Evolutionary conservation across 108 stramenopile species (phyloP).

Genomic region (Cyclostephanos tholiformis): DNA sequence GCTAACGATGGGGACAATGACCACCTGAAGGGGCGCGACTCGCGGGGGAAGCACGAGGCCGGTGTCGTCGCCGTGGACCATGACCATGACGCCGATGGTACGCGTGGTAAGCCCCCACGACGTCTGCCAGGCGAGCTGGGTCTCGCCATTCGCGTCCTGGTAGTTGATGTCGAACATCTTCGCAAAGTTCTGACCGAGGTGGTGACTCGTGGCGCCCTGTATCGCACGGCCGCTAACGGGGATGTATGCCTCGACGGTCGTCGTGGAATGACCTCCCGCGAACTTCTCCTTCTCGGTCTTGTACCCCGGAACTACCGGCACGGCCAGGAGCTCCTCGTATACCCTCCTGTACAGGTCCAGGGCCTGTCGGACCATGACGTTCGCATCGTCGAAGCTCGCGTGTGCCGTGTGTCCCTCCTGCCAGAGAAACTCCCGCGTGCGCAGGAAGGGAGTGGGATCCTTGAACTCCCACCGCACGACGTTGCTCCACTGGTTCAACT

Average conservation of each 20-base stretch:
- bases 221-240: conserved; percentile 96
- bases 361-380: conserved; percentile 94
- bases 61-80: conserved; percentile 99
- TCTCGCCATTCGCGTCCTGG: conserved; percentile 92
- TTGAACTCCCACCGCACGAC: conserved; percentile 99
- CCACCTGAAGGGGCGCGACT: conserved; percentile 95
- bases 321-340: conserved; percentile 98
- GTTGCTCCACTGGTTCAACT: conserved; percentile 99
- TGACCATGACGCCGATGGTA: conserved; percentile 98
- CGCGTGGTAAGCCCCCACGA: conserved; percentile 99
- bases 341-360: conserved; percentile 95
- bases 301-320: conserved; percentile 97
- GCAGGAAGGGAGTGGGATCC: conserved; percentile 97
- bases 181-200: conserved; percentile 99
- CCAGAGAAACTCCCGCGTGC: conserved; percentile 99
- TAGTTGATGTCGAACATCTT: conserved; percentile 99
- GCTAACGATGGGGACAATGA: conserved; percentile 95
- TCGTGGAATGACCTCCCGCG: conserved; percentile 96
- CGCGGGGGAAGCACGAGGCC: conserved; percentile 97
- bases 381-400: conserved; percentile 94
- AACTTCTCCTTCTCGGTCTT: conserved; percentile 99
- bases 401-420: conserved; percentile 99
- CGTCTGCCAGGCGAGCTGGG: conserved; percentile 94
- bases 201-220: conserved; percentile 98
- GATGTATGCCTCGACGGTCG: conserved; percentile 99